Evolutionary conservation across 2,329 filamentous ascomycete species (phyloP).

Genomic region (Cercospora canescens): DNA sequence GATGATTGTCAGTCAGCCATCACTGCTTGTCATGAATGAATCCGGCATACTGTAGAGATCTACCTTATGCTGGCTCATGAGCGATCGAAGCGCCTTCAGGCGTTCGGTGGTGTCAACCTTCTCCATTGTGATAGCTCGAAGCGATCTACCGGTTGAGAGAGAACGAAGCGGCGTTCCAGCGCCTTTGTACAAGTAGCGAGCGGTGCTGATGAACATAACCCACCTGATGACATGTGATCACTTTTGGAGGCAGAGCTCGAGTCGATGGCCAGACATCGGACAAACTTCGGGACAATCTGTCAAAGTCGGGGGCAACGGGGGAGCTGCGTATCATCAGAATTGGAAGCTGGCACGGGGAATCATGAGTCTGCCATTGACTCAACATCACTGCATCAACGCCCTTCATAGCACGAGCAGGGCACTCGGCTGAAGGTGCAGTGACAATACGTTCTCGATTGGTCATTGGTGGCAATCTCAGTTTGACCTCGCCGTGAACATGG

Average conservation of each 20-base stretch:
- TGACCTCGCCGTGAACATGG: slow-evolving; percentile 16
- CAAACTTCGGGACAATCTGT: neutral
- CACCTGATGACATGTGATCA: slow-evolving; percentile 9
- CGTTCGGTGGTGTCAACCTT: slow-evolving; percentile 76
- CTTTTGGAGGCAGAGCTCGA: neutral
- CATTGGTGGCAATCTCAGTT: neutral
- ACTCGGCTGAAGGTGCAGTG: neutral
- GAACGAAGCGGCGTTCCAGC: slow-evolving; percentile 12
- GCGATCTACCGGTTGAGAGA: slow-evolving; percentile 25
- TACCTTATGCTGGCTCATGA: slow-evolving; percentile 85
- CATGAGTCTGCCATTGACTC: slow-evolving; percentile 9
- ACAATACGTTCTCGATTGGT: neutral
- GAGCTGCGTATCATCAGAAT: neutral
- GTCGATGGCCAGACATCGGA: neutral
- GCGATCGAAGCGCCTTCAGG: slow-evolving; percentile 71
- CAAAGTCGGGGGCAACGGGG: neutral
- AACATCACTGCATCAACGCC: neutral
- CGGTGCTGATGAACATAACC: slow-evolving; percentile 15
- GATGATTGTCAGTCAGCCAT: slow-evolving; percentile 39
- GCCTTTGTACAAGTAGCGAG: slow-evolving; percentile 11
- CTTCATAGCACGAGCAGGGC: neutral
- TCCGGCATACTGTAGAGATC: slow-evolving; percentile 80
- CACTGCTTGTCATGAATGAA: slow-evolving; percentile 18
- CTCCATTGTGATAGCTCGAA: slow-evolving; percentile 62
- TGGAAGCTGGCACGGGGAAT: too few relatives aligned